A percentile compares a stretch with the other conserved stretches of the same genome.
phyloP scores from a whole-genome alignment of 306 rosid genomes.

The barrel medic (Medicago truncatula) region MtrunA17r5.0-ANR NC_053043.1:1792001-1792500 shows the following conservation, averaged over 20 bases:
- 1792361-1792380: constrained; percentile 99
- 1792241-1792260: constrained; percentile 97
- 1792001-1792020: constrained; percentile 97
- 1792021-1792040: constrained; percentile 98
- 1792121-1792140: constrained; percentile 96
- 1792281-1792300: constrained; percentile 94
- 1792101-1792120: constrained; percentile 92
- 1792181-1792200: constrained; percentile 98
- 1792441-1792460: constrained; percentile 64
- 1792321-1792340: constrained; percentile 88
- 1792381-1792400: constrained; percentile 93
- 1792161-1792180: constrained; percentile 96
- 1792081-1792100: constrained; percentile 91
- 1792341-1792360: constrained; percentile 94
- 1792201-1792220: constrained; percentile 90
- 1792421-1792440: constrained; percentile 92
- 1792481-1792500: constrained; percentile 98
- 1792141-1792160: constrained; percentile 92
- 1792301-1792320: constrained; percentile 93
- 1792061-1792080: constrained; percentile 89
- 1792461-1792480: constrained; percentile 92
- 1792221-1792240: constrained; percentile 96
- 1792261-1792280: constrained; percentile 92
- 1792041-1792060: constrained; percentile 94
- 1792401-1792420: constrained; percentile 96